Conservation (phyloP, 495 filamentous ascomycete species). For the Parmelia sp. region DNA sequence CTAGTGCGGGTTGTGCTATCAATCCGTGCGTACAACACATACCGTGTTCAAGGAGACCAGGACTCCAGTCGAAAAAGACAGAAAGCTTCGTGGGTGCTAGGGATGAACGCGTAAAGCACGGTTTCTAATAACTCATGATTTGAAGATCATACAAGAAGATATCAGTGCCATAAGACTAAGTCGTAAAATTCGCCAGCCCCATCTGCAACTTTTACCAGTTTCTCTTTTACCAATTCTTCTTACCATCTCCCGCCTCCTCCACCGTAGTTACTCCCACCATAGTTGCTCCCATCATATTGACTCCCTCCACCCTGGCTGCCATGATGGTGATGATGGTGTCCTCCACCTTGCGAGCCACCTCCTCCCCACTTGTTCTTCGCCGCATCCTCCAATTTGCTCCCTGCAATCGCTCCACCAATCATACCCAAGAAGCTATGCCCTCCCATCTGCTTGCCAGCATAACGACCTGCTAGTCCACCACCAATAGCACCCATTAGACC, state of each 20-base stretch:
- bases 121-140: background rate
- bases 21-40: background rate
- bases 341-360: slow-evolving; percentile 1
- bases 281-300: slow-evolving; percentile 17
- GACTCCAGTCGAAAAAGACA: background rate
- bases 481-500: slow-evolving; percentile 38
- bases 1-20: background rate
- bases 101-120: background rate
- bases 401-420: slow-evolving; percentile 44
- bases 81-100: background rate
- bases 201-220: no score
- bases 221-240: background rate
- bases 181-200: no score
- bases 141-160: background rate
- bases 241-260: slow-evolving; percentile 12
- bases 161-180: no score
- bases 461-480: slow-evolving; percentile 45
- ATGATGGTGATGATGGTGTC: slow-evolving; percentile 25
- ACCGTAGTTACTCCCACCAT: background rate
- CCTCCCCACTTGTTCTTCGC: slow-evolving; percentile 30
- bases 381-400: slow-evolving; percentile 41
- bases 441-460: slow-evolving; percentile 35
- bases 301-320: slow-evolving; percentile 24
- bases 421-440: slow-evolving; percentile 45
- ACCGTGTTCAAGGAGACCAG: background rate